Conservation (phyloP, 164 flowering plant species). For the Vitis amurensis region DNA sequence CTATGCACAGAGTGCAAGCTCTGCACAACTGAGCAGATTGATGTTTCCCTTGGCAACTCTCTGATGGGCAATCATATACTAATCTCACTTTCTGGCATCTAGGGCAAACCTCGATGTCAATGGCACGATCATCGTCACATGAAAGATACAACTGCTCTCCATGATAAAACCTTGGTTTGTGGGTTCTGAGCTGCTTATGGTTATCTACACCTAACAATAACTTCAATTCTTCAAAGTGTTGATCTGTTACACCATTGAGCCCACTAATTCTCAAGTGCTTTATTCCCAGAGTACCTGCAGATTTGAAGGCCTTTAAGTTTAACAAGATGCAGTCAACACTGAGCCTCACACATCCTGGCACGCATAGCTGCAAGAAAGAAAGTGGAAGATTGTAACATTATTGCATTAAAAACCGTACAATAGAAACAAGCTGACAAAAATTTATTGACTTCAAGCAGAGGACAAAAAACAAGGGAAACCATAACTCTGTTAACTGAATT, state of each 20-base stretch:
- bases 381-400: background rate
- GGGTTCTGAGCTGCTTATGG: constrained; percentile 5
- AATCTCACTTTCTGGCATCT: constrained; percentile 20
- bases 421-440: background rate
- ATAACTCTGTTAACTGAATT: background rate
- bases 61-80: constrained; percentile 39
- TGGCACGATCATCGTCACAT: constrained; percentile 29
- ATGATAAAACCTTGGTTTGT: constrained; percentile 23
- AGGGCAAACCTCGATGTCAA: constrained; percentile 37
- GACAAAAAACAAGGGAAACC: background rate
- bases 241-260: constrained; percentile 24
- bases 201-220: constrained; percentile 21
- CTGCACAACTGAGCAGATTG: constrained; percentile 23
- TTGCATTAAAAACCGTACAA: background rate
- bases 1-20: constrained; percentile 30
- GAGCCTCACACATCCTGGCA: constrained; percentile 34
- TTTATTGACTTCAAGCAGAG: background rate
- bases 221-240: constrained; percentile 37
- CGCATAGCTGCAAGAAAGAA: constrained; percentile 24
- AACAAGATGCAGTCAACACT: constrained; percentile 32
- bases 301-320: constrained; percentile 34
- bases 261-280: constrained; percentile 40
- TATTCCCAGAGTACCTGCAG: constrained; percentile 26
- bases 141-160: background rate
- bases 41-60: constrained; percentile 24